Base-by-base conservation (phyloP, 768 basidiomycete genomes). In the Termitomyces bulborhizus region DNA sequence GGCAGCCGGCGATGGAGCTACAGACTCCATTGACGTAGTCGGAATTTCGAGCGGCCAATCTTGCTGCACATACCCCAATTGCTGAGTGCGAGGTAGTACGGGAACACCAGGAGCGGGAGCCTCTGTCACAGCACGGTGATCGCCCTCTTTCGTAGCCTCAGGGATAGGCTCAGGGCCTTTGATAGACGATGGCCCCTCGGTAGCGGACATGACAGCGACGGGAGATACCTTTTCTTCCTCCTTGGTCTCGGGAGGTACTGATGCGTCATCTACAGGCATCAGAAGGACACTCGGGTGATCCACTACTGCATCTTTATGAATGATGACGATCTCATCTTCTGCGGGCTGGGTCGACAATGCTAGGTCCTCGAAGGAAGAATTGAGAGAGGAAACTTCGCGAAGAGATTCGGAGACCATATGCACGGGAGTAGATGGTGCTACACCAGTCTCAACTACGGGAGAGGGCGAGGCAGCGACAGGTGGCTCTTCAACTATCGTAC, bases 361-460 rank as follows among this genome's bases (percentile, higher is more conserved):
- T 13, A 56, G 50, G 29, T 56, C 55, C 44, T 56, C 55, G 45
- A 56, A 56, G 42, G 55, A 56, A 45, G 55, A 56, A 34, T 56
- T 56, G 24, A 56, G 55, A 32, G 55, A 56, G 11, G 55, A 51
- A 12, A 46, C 50, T 21, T 51, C 50, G 34, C 39, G 44, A 24
- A 56, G 50, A 32, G 49, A 45, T n/a, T 51, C 45, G 16, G 16
- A n/a, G 26, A 27, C 18, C 39, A 31, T 16, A 12, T 36, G n/a
- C 3, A 37, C 44, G 12, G 29, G 31, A 37, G 16, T n/a, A 5
- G 32, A 42, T 7, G 40, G 21, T 3, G 29, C n/a, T 26, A 24
- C 9, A 4, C 6, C 42, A 8, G 21, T 11, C 13, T 29, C 47
- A 26, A 18, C 42, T 12, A 39, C 15, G 29, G 48, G 48, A 18